phyloP scores from a whole-genome alignment of 23 red algal genomes.

The Agarophyton chilense region DNA sequence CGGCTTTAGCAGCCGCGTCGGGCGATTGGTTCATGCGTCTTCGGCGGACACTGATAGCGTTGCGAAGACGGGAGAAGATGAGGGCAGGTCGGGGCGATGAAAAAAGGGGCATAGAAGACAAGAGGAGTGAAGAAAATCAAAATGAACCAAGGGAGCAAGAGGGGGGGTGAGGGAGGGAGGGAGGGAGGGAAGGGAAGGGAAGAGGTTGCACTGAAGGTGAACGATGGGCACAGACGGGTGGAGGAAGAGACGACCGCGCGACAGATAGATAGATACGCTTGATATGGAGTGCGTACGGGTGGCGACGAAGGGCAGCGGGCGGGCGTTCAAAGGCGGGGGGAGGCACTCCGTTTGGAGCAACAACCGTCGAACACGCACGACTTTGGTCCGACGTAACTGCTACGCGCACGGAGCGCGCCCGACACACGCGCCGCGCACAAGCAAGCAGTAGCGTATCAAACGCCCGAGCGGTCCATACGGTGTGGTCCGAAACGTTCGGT shows the following conservation, averaged over 20 bases:
- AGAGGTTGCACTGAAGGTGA: not conserved
- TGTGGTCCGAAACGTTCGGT: too few relatives aligned
- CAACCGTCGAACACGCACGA: not conserved
- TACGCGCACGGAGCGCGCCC: too few relatives aligned
- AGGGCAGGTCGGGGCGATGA: not conserved
- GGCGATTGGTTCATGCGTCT: slow-evolving; percentile 3
- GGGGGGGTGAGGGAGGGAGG: not conserved
- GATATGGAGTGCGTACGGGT: not conserved
- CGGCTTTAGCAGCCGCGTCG: slow-evolving; percentile 22
- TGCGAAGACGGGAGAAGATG: not conserved
- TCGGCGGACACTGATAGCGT: not conserved
- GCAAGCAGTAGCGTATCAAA: too few relatives aligned
- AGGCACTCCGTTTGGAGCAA: not conserved
- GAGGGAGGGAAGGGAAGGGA: not conserved
- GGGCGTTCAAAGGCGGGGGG: not conserved
- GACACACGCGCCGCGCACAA: too few relatives aligned
- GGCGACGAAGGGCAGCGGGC: not conserved
- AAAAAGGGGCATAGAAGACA: not conserved
- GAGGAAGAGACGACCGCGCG: too few relatives aligned
- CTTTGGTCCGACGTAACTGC: not conserved
- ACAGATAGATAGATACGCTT: too few relatives aligned
- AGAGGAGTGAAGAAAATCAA: too few relatives aligned
- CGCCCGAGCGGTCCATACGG: too few relatives aligned
- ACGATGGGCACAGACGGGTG: not conserved
- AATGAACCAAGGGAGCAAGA: too few relatives aligned